Base-by-base conservation (phyloP, 2,329 filamentous ascomycete species). In the Juglanconis juglandina region DNA sequence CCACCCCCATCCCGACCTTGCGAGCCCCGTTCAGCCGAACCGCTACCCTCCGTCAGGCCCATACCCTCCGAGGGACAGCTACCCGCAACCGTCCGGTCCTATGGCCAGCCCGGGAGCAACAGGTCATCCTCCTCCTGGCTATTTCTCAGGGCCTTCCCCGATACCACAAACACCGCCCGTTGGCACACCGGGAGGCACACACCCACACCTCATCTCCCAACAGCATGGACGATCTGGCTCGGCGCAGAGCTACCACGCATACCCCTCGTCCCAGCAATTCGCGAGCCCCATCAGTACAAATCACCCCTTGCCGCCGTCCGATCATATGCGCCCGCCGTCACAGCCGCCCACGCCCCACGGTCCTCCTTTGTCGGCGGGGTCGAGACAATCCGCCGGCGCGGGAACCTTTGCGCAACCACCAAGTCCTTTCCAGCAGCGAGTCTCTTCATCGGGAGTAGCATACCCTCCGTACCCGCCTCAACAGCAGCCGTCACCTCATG, bases 381-480 rank as follows among this genome's bases (percentile, higher is more conserved):
- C 77, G 65, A 74, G 78, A 64, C 78, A 79, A 66, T 72, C 79
- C 56, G 74, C 79, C 48, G 67, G 70, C 53, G 66, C 70, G 39
- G 71, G 72, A 51, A 68, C 67, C 64, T 80, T 78, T 72, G 72
- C 73, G 62, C 84, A 82, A 64, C 83, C 84, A 44, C 73, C 81
- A 14, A 87, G 85, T 68, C 83, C 85, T n/a, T 86, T 85, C 69
- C 82, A 85, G 68, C 82, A 85, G 66, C 76, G 81, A 58, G 67
- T 75, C 44, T 48, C 59, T 14, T 68, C 76, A 32, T 68, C 69
- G 7, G 61, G 69, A 33, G 69, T 68, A 35, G 62, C 68, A 71
- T 75, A 65, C 71, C 74, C 58, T 13, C 47, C 65, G 70, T 76
- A 63, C 69, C 73, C 70, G 50, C 68, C 68, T 37, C 69, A 70